phyloP scores from a whole-genome alignment of 2,329 filamentous ascomycete genomes.

The Coniochaeta sp. region DNA sequence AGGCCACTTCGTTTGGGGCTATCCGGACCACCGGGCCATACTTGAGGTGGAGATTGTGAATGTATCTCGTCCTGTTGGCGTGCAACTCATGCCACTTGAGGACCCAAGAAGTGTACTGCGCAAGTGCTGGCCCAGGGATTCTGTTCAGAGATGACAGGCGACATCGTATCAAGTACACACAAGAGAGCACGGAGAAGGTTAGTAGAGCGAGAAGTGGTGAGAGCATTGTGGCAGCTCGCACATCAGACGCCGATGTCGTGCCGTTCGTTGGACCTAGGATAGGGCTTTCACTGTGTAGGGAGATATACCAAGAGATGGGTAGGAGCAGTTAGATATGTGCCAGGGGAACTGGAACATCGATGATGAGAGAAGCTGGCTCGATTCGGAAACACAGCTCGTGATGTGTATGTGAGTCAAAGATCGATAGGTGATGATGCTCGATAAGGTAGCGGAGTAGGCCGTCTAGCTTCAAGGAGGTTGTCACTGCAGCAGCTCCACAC shows the following conservation, averaged over 20 bases:
- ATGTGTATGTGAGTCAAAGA: no score
- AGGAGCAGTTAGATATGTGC: no score
- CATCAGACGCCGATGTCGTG: background rate
- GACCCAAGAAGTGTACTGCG: slow-evolving; percentile 41
- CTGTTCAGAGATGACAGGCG: slow-evolving; percentile 27
- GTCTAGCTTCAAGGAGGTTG: background rate
- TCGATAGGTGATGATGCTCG: no score
- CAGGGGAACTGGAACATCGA: no score
- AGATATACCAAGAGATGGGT: no score
- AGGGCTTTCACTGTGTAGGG: no score
- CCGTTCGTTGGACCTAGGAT: no score
- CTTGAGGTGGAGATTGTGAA: slow-evolving; percentile 45
- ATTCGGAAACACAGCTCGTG: no score
- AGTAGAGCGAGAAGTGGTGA: background rate
- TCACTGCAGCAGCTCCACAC: background rate
- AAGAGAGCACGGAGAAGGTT: slow-evolving; percentile 6
- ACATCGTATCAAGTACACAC: slow-evolving; percentile 6
- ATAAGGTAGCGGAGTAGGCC: background rate
- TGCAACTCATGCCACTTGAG: slow-evolving; percentile 51
- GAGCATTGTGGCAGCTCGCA: background rate
- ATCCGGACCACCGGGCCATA: slow-evolving; percentile 53
- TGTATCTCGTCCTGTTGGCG: slow-evolving; percentile 43
- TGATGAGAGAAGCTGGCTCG: no score
- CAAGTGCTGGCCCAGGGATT: slow-evolving; percentile 40
- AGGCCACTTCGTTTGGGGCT: slow-evolving; percentile 51